These are phyloP conservation scores for Trichoderma sp. DNA, from an alignment of 2,329 filamentous ascomycete genomes.

Conservation along the genomic window DNA sequence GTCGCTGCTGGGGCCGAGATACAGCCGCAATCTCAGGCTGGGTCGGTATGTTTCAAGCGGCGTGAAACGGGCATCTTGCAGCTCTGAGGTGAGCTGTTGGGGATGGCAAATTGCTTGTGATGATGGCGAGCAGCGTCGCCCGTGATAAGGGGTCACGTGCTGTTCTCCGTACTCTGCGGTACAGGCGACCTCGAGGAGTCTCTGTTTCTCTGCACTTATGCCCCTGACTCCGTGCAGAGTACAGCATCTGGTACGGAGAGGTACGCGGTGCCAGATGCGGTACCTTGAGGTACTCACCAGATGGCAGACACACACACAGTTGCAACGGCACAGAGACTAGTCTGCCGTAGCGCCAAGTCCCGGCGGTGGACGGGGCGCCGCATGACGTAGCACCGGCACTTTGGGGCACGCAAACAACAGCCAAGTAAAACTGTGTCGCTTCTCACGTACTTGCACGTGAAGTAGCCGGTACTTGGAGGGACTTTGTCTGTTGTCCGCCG, in stretches of 20 bases:
- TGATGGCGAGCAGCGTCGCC: not conserved
- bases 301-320: too few relatives aligned
- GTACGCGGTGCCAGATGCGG: too few relatives aligned
- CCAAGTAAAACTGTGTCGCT: not conserved
- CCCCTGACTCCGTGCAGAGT: too few relatives aligned
- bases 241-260: too few relatives aligned
- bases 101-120: not conserved
- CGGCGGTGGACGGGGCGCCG: not conserved
- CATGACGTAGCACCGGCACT: constrained; percentile 7
- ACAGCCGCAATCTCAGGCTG: not conserved
- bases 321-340: not conserved
- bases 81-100: not conserved
- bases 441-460: not conserved
- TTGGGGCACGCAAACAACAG: not conserved
- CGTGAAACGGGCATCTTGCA: constrained; percentile 1
- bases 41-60: not conserved
- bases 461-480: too few relatives aligned
- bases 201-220: too few relatives aligned
- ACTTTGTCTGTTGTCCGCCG: too few relatives aligned
- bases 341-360: not conserved
- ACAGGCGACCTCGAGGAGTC: too few relatives aligned
- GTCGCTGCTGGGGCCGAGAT: not conserved
- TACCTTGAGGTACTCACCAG: too few relatives aligned
- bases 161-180: too few relatives aligned
- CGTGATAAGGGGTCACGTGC: constrained; percentile 2